Conservation (phyloP, 257 asterid species). For the Cruciata laevipes region DNA sequence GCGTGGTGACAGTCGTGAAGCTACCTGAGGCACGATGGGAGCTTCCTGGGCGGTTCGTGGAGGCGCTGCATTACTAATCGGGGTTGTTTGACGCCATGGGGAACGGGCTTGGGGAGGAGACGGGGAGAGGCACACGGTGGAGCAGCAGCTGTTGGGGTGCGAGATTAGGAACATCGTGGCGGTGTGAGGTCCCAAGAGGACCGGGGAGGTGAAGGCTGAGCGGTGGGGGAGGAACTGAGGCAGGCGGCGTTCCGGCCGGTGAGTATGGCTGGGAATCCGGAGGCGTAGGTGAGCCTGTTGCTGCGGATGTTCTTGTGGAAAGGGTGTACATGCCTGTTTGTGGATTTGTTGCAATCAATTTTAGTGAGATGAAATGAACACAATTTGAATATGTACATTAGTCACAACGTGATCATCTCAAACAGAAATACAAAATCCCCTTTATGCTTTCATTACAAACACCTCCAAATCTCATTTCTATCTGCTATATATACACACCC, state of each 20-base stretch:
- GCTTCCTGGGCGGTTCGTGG: slow-evolving; percentile 71
- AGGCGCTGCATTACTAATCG: slow-evolving; percentile 79
- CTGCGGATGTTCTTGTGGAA: slow-evolving; percentile 89
- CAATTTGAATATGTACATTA: no score
- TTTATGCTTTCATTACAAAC: background rate
- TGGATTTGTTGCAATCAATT: no score
- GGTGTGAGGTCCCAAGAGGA: slow-evolving; percentile 79
- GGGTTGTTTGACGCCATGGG: slow-evolving; percentile 85
- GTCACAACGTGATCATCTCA: background rate
- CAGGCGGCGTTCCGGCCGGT: slow-evolving; percentile 61
- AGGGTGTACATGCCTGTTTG: slow-evolving; percentile 83
- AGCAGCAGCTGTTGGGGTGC: slow-evolving; percentile 74
- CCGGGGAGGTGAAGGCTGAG: slow-evolving; percentile 65
- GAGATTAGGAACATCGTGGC: slow-evolving; percentile 90
- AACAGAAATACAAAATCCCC: background rate
- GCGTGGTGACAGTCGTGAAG: slow-evolving; percentile 70
- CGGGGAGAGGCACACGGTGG: slow-evolving; percentile 77
- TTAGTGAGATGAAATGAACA: no score
- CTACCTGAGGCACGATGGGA: slow-evolving; percentile 68
- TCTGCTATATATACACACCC: no score
- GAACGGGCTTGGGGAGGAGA: slow-evolving; percentile 61
- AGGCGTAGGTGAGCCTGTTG: slow-evolving; percentile 64
- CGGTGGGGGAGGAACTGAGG: slow-evolving; percentile 65
- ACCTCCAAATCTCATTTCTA: background rate
- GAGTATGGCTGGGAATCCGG: slow-evolving; percentile 70